Conservation (phyloP, 768 basidiomycete genomes). For the Lentinula lateritia region DNA sequence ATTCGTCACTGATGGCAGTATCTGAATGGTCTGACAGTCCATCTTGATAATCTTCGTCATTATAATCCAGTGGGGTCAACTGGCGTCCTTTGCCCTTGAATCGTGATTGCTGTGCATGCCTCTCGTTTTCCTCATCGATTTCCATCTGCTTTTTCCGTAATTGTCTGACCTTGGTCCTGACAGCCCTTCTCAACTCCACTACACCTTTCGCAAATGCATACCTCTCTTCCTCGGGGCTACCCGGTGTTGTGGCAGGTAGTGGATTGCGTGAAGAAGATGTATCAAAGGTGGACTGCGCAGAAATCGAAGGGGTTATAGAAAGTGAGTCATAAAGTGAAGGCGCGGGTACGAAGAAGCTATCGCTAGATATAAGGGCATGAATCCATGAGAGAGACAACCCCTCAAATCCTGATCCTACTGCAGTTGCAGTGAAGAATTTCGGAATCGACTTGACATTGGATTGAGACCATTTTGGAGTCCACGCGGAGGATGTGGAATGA, state of each 20-base stretch:
- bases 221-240: slow-evolving; percentile 65
- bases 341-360: slow-evolving; percentile 63
- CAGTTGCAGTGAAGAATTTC: slow-evolving; percentile 52
- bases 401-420: slow-evolving; percentile 25
- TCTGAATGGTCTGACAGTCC: not conserved
- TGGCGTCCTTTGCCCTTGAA: slow-evolving; percentile 20
- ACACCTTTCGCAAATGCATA: slow-evolving; percentile 74
- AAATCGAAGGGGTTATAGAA: not conserved
- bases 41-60: not conserved
- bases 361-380: slow-evolving; percentile 66
- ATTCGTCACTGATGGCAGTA: not conserved
- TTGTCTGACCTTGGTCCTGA: not conserved
- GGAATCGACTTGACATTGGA: slow-evolving; percentile 26
- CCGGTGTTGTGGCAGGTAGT: not conserved
- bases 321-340: not conserved
- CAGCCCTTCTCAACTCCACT: slow-evolving; percentile 54
- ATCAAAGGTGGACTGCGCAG: not conserved
- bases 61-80: slow-evolving; percentile 31
- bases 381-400: slow-evolving; percentile 75
- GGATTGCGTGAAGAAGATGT: not conserved
- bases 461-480: slow-evolving; percentile 2
- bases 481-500: slow-evolving; percentile 8
- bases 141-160: not conserved
- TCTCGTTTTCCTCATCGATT: not conserved
- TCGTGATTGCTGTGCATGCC: not conserved